These are phyloP conservation scores for Mycena venus DNA, from an alignment of 768 basidiomycete genomes.

Conservation along the genomic window DNA sequence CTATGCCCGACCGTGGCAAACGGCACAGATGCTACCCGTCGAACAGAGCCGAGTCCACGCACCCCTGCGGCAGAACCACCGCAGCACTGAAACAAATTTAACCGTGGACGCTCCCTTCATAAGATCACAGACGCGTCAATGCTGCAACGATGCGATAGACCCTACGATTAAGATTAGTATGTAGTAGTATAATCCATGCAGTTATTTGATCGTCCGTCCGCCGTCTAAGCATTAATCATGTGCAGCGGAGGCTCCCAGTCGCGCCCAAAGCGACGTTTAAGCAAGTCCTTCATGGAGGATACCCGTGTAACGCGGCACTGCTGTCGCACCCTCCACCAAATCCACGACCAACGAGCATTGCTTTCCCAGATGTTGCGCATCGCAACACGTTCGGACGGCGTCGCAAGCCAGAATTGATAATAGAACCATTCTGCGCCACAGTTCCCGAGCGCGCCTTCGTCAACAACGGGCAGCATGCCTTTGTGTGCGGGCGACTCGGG, in stretches of 20 bases:
- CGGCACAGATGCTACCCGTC: too few species aligned
- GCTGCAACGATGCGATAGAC: background rate
- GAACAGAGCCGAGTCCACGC: too few species aligned
- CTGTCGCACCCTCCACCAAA: constrained; percentile 46
- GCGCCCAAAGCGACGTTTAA: constrained; percentile 40
- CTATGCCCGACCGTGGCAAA: too few species aligned
- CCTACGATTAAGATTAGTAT: background rate
- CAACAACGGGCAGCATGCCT: constrained; percentile 35
- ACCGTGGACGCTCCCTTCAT: too few species aligned
- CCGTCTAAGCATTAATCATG: constrained; percentile 1
- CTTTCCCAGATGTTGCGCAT: constrained; percentile 36
- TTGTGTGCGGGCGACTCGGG: constrained; percentile 36
- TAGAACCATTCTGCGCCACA: constrained; percentile 63
- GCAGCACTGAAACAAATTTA: too few species aligned
- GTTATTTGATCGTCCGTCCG: background rate
- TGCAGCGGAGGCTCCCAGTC: constrained; percentile 34
- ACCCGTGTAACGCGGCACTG: constrained; percentile 43
- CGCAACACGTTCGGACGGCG: constrained; percentile 29
- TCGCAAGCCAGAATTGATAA: constrained; percentile 64
- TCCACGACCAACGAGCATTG: constrained; percentile 36
- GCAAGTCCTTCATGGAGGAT: constrained; percentile 37
- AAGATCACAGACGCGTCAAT: background rate
- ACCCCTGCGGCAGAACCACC: too few species aligned
- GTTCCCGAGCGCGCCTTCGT: constrained; percentile 48
- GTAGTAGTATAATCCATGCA: background rate